phyloP scores from a whole-genome alignment of 1,284 basidiomycete genomes.

The Ceratobasidium sp. region DNA sequence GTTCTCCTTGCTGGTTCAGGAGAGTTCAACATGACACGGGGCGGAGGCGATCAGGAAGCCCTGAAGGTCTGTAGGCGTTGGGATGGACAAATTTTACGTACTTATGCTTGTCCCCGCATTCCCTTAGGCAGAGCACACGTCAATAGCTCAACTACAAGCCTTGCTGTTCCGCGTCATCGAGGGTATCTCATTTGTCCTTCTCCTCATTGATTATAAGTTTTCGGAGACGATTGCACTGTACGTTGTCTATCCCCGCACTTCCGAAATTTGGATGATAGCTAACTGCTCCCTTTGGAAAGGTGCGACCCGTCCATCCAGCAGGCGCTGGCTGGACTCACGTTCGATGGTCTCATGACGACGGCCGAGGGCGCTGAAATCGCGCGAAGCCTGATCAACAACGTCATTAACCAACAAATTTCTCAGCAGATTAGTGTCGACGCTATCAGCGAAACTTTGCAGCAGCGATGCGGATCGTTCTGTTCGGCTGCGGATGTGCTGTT shows the following conservation, averaged over 20 bases:
- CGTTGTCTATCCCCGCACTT: slow-evolving; percentile 47
- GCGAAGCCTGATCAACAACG: slow-evolving; percentile 87
- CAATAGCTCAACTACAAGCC: slow-evolving; percentile 72
- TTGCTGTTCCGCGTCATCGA: slow-evolving; percentile 87
- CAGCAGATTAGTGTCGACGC: slow-evolving; percentile 96
- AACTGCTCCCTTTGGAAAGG: slow-evolving; percentile 51
- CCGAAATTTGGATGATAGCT: background rate
- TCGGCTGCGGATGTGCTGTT: slow-evolving; percentile 97
- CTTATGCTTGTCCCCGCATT: slow-evolving; percentile 24
- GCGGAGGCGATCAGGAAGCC: slow-evolving; percentile 75
- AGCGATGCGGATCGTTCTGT: slow-evolving; percentile 96
- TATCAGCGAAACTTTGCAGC: slow-evolving; percentile 92
- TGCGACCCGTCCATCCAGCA: slow-evolving; percentile 75
- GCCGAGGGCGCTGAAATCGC: slow-evolving; percentile 84
- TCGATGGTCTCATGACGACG: slow-evolving; percentile 83
- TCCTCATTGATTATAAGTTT: slow-evolving; percentile 90
- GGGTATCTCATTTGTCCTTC: slow-evolving; percentile 90
- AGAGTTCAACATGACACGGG: slow-evolving; percentile 63
- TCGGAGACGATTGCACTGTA: slow-evolving; percentile 85
- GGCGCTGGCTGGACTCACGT: slow-evolving; percentile 73
- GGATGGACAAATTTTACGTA: slow-evolving; percentile 3
- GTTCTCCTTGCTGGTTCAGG: slow-evolving; percentile 78
- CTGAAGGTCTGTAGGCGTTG: slow-evolving; percentile 66
- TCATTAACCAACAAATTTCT: slow-evolving; percentile 97
- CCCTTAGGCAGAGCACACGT: slow-evolving; percentile 78